phyloP scores from a whole-genome alignment of 208 protist species.

The Balamuthia mandrillaris region DNA sequence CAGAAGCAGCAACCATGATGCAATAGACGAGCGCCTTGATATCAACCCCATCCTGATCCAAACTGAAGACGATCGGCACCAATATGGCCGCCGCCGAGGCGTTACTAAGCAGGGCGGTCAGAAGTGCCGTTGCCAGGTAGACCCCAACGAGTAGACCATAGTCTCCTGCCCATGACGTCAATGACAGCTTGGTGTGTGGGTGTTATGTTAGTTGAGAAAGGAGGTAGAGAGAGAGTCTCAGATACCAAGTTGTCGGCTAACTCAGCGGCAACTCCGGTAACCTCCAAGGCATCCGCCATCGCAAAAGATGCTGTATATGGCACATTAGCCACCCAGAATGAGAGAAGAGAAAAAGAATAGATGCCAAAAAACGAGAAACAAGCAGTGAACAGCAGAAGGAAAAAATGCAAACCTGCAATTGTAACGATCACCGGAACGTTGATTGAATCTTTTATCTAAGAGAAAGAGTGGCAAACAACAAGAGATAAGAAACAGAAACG shows the following conservation, averaged over 20 bases:
- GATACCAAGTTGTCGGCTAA: not conserved
- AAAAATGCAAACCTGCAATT: too few relatives aligned
- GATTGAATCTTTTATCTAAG: too few relatives aligned
- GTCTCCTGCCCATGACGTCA: not conserved
- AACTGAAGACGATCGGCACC: slow-evolving; percentile 8
- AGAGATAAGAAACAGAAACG: not conserved
- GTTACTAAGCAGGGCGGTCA: slow-evolving; percentile 28
- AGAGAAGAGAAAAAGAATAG: not conserved
- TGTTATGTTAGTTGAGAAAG: not conserved
- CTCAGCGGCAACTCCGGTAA: slow-evolving; percentile 1
- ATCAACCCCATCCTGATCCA: not conserved
- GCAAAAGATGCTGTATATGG: not conserved
- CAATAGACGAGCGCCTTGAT: slow-evolving; percentile 28
- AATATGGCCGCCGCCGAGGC: slow-evolving; percentile 11
- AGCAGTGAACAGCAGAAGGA: not conserved
- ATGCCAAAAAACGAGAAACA: not conserved
- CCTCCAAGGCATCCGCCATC: not conserved
- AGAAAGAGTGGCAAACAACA: not conserved
- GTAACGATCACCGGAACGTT: too few relatives aligned
- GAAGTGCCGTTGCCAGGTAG: slow-evolving; percentile 27
- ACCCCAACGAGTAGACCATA: not conserved
- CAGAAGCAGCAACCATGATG: slow-evolving; percentile 31
- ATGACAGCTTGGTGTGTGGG: not conserved
- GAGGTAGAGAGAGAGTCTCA: too few relatives aligned
- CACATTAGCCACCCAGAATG: not conserved